A percentile compares a stretch with the other conserved stretches of the same genome.
Conservation (phyloP, 495 filamentous ascomycete genomes). For the Hyaloscypha finlandica region DNA sequence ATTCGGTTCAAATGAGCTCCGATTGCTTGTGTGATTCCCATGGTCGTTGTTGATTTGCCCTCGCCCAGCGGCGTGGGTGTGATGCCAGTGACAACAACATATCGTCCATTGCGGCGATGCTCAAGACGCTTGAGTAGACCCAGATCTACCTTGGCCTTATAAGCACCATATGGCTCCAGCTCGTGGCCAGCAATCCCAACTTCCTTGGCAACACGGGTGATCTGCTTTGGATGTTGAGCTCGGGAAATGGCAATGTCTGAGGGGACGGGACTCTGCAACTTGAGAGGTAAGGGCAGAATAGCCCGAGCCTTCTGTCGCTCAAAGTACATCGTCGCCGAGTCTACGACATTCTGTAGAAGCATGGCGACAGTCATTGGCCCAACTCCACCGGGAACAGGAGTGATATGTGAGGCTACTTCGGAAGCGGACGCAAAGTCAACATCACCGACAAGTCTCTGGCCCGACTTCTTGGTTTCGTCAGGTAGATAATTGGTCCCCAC, state of each 20-base stretch:
- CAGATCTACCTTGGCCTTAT: constrained; percentile 93
- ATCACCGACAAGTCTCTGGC: constrained; percentile 90
- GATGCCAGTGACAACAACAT: constrained; percentile 91
- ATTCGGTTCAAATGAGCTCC: constrained; percentile 85
- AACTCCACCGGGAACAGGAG: constrained; percentile 94
- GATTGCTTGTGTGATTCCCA: constrained; percentile 93
- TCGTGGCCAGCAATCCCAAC: constrained; percentile 83
- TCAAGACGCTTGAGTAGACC: constrained; percentile 76
- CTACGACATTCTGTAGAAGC: constrained; percentile 91
- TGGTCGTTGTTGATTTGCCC: constrained; percentile 98
- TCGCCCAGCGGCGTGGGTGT: constrained; percentile 97
- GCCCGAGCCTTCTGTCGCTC: constrained; percentile 75
- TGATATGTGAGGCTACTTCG: constrained; percentile 91
- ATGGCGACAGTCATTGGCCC: constrained; percentile 99
- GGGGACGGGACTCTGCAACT: constrained; percentile 74
- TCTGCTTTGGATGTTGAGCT: constrained; percentile 84
- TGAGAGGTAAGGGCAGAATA: constrained; percentile 77
- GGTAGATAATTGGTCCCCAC: constrained; percentile 96
- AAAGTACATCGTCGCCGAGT: constrained; percentile 77
- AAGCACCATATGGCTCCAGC: constrained; percentile 89
- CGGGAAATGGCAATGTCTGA: constrained; percentile 93
- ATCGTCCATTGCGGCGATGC: constrained; percentile 85
- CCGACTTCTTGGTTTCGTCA: constrained; percentile 93
- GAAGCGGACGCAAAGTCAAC: constrained; percentile 88
- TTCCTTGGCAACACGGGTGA: constrained; percentile 81